Percentiles rank a stretch among this genome's conserved stretches.
phyloP scores from a whole-genome alignment of 177 flowering plant genomes.

The Vitis hybrid region DNA sequence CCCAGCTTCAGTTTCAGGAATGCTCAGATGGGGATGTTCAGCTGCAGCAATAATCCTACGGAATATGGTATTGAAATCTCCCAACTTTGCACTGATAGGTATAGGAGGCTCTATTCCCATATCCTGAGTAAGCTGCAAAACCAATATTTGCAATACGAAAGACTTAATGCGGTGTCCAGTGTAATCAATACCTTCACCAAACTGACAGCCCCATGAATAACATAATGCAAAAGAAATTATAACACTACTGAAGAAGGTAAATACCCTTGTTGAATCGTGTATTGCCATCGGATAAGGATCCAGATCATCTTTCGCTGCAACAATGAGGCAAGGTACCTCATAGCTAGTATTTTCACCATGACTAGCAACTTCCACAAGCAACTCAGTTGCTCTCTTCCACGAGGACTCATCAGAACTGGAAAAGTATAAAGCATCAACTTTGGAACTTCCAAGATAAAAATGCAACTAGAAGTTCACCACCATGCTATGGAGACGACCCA shows the following conservation, averaged over 20 bases:
- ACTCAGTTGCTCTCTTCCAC: conserved; percentile 48
- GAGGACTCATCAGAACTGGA: conserved; percentile 53
- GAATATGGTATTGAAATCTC: conserved; percentile 75
- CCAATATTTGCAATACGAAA: conserved; percentile 4
- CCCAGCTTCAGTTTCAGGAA: conserved; percentile 97
- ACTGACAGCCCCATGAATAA: background rate
- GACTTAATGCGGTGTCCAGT: too few relatives aligned
- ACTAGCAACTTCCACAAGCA: conserved; percentile 52
- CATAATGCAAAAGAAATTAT: background rate
- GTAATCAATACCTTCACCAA: too few relatives aligned
- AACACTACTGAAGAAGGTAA: background rate
- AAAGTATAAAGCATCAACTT: background rate
- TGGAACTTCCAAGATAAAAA: too few relatives aligned
- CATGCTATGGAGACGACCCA: too few relatives aligned
- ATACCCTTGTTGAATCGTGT: conserved; percentile 55
- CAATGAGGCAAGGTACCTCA: conserved; percentile 60
- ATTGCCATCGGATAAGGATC: conserved; percentile 47
- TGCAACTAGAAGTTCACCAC: too few relatives aligned
- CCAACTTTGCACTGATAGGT: conserved; percentile 78
- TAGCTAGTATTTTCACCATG: conserved; percentile 59
- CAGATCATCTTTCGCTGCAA: conserved; percentile 64
- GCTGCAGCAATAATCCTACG: conserved; percentile 75
- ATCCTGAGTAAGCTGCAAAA: conserved; percentile 81
- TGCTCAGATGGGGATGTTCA: conserved; percentile 92
- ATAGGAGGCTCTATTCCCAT: conserved; percentile 96